A percentile compares a stretch with the other conserved stretches of the same genome.
phyloP scores from a whole-genome alignment of 106 monocot species.

The Gastrodia elata region DNA sequence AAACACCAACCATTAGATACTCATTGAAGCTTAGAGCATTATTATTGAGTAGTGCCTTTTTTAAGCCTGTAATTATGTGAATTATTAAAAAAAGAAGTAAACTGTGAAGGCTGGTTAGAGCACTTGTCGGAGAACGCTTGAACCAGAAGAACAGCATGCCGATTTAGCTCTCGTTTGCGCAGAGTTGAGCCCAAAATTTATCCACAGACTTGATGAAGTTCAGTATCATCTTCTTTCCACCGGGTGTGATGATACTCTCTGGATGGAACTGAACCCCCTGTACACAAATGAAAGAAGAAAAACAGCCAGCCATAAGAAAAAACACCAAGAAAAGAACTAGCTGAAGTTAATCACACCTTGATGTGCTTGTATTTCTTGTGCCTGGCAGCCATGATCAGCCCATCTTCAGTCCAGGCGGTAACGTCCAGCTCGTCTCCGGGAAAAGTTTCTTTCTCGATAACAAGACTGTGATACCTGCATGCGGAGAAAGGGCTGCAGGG shows the following conservation, averaged over 20 bases:
- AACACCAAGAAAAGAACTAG: not conserved
- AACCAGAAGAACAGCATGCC: too few species aligned
- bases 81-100: too few species aligned
- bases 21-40: too few species aligned
- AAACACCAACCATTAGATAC: too few species aligned
- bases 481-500: conserved; percentile 59
- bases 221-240: conserved; percentile 51
- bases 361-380: conserved; percentile 81
- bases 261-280: conserved; percentile 90
- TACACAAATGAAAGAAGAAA: not conserved
- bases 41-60: too few species aligned
- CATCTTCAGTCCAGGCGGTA: conserved; percentile 92
- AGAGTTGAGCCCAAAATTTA: conserved; percentile 11
- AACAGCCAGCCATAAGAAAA: not conserved
- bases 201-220: conserved; percentile 63
- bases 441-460: conserved; percentile 80
- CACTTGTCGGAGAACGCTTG: too few species aligned
- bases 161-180: not conserved
- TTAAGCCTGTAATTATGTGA: too few species aligned
- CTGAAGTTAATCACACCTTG: conserved; percentile 25
- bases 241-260: conserved; percentile 65
- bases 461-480: conserved; percentile 84
- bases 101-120: too few species aligned
- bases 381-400: conserved; percentile 78
- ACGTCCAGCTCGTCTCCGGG: conserved; percentile 64